Evolutionary conservation across 2,329 filamentous ascomycete species (phyloP).

Genomic region (Colletotrichum neosansevieriae): DNA sequence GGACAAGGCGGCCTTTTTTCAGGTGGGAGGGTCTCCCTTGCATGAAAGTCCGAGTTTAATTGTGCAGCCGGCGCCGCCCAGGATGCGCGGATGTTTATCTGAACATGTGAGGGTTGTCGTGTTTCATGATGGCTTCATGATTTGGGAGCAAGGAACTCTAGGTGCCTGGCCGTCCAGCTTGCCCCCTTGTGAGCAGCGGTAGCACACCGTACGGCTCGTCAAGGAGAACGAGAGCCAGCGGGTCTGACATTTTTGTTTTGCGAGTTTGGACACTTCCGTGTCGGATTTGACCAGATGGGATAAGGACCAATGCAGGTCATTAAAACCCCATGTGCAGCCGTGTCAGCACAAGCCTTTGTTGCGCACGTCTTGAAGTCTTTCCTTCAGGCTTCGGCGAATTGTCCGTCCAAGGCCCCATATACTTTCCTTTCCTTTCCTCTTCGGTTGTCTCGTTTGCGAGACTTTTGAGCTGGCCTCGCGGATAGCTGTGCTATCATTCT

Average conservation of each 20-base stretch:
- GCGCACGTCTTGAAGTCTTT: not conserved
- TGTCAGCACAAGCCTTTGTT: not conserved
- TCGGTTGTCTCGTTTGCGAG: conserved; percentile 17
- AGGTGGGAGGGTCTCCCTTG: conserved; percentile 14
- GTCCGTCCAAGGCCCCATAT: conserved; percentile 19
- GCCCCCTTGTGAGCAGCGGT: not conserved
- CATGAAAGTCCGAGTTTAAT: conserved; percentile 27
- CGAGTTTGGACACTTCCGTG: conserved; percentile 17
- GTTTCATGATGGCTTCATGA: conserved; percentile 43
- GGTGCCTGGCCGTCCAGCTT: not conserved
- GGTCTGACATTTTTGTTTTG: conserved; percentile 15
- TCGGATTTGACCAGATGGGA: conserved; percentile 7
- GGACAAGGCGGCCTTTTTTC: conserved; percentile 20
- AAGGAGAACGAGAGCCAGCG: conserved; percentile 24
- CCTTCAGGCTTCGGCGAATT: conserved; percentile 21
- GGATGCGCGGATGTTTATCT: conserved; percentile 37
- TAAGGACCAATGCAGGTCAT: conserved; percentile 25
- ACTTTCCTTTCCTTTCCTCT: conserved; percentile 19
- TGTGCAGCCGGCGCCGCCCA: conserved; percentile 29
- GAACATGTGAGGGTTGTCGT: conserved; percentile 36
- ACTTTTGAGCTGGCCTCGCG: conserved; percentile 39
- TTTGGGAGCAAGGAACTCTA: conserved; percentile 26
- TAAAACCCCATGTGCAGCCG: conserved; percentile 31
- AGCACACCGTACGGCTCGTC: conserved; percentile 19
- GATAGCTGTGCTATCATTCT: conserved; percentile 38